phyloP scores from a whole-genome alignment of 192 early-diverging fungal genomes.

The Rhizoclosmatium sp. region DNA sequence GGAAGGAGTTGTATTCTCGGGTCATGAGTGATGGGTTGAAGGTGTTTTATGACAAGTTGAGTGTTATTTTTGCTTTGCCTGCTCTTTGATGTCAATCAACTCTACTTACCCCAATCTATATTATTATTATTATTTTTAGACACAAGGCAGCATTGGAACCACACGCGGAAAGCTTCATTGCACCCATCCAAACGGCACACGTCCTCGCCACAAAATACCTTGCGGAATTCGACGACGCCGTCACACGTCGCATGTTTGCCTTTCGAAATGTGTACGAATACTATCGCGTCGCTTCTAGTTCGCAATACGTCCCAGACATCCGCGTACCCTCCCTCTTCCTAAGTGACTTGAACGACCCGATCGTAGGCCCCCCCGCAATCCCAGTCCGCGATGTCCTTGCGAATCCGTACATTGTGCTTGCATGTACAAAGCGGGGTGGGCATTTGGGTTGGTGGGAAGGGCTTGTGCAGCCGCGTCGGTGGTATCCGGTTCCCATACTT shows the following conservation, averaged over 20 bases:
- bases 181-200: slow-evolving; percentile 52
- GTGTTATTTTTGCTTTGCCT: slow-evolving; percentile 7
- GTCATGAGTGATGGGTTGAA: slow-evolving; percentile 66
- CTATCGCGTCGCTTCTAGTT: slow-evolving; percentile 49
- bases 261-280: slow-evolving; percentile 86
- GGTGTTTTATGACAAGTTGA: slow-evolving; percentile 50
- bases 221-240: slow-evolving; percentile 83
- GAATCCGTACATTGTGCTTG: slow-evolving; percentile 86
- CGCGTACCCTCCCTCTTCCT: slow-evolving; percentile 86
- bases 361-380: slow-evolving; percentile 69
- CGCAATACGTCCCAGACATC: slow-evolving; percentile 56
- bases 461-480: slow-evolving; percentile 35
- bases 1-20: slow-evolving; percentile 64
- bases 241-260: slow-evolving; percentile 78
- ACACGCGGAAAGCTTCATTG: slow-evolving; percentile 8
- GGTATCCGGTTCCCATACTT: slow-evolving; percentile 50
- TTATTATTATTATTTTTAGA: slow-evolving; percentile 26
- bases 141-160: background rate
- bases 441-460: slow-evolving; percentile 89
- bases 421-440: slow-evolving; percentile 82
- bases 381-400: slow-evolving; percentile 73
- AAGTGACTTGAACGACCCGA: slow-evolving; percentile 91
- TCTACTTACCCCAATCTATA: slow-evolving; percentile 11
- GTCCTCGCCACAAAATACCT: slow-evolving; percentile 66
- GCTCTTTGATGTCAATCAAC: slow-evolving; percentile 1